Evolutionary conservation across 306 rosid genomes (phyloP).

Genomic region (Trifolium subterraneum): DNA sequence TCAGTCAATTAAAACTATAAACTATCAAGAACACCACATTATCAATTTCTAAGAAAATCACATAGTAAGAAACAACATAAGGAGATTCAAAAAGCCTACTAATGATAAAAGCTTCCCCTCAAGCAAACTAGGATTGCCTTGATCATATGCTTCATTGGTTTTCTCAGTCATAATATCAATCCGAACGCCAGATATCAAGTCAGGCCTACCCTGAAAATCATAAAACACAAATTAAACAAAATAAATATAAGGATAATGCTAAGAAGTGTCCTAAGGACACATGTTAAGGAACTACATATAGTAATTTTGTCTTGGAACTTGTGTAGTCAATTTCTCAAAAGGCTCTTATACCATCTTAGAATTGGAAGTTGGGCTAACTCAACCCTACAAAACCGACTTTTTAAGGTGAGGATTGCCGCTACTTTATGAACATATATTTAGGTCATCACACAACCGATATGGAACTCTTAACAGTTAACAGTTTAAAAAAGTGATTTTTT

Average conservation of each 20-base stretch:
- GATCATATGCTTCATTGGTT: slow-evolving; percentile 47
- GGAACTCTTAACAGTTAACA: too few relatives aligned
- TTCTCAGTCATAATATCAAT: slow-evolving; percentile 82
- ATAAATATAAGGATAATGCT: slow-evolving; percentile 7
- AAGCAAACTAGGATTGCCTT: slow-evolving; percentile 66
- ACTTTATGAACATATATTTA: too few relatives aligned
- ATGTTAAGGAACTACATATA: too few relatives aligned
- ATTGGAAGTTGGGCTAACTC: too few relatives aligned
- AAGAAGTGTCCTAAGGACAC: too few relatives aligned
- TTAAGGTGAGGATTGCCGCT: too few relatives aligned
- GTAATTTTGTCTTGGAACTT: too few relatives aligned
- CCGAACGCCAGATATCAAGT: slow-evolving; percentile 78
- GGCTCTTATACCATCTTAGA: too few relatives aligned
- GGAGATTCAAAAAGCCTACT: slow-evolving; percentile 54
- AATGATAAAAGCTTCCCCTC: slow-evolving; percentile 64
- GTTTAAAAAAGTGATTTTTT: too few relatives aligned
- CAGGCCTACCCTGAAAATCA: slow-evolving; percentile 74
- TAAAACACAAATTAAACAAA: slow-evolving; percentile 18
- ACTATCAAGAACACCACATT: slow-evolving; percentile 12
- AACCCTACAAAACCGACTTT: too few relatives aligned
- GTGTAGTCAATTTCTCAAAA: too few relatives aligned
- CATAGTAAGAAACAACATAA: slow-evolving; percentile 10
- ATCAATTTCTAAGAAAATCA: slow-evolving; percentile 26
- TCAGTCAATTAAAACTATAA: slow-evolving; percentile 7
- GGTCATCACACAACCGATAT: too few relatives aligned